A percentile compares a stretch with the other conserved stretches of the same genome.
Evolutionary conservation across 345 rosid genomes (phyloP).

Genomic region (Luvunga scandens): DNA sequence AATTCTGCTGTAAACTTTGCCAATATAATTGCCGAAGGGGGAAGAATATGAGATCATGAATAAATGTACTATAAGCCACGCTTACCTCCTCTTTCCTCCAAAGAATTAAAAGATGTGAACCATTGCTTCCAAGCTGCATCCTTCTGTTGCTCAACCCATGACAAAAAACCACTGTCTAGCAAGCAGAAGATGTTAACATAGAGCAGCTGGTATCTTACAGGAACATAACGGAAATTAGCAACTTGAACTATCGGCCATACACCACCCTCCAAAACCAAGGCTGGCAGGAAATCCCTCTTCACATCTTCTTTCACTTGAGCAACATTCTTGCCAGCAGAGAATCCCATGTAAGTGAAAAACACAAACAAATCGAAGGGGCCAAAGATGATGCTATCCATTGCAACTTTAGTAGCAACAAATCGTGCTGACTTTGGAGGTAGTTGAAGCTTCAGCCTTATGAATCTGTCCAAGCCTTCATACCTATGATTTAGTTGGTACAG

Average conservation of each 20-base stretch:
- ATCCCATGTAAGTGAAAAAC: conserved; percentile 92
- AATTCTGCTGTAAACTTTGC: conserved; percentile 2
- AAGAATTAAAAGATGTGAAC: conserved; percentile 50
- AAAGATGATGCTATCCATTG: conserved; percentile 81
- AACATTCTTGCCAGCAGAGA: conserved; percentile 59
- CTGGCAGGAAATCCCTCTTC: conserved; percentile 94
- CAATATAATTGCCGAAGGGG: not conserved
- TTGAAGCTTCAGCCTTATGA: conserved; percentile 61
- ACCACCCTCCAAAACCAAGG: conserved; percentile 79
- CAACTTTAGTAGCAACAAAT: conserved; percentile 86
- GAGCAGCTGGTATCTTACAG: conserved; percentile 83
- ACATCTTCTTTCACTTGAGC: conserved; percentile 74
- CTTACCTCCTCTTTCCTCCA: conserved; percentile 56
- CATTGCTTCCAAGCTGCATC: conserved; percentile 96
- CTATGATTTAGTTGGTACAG: conserved; percentile 28
- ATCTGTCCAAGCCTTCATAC: conserved; percentile 80
- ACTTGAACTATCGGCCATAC: conserved; percentile 84
- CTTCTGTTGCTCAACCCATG: conserved; percentile 91
- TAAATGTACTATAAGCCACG: conserved; percentile 34
- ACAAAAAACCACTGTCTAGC: conserved; percentile 80
- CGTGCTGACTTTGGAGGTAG: conserved; percentile 60
- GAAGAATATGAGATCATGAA: not conserved
- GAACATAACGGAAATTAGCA: conserved; percentile 80
- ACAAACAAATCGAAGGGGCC: conserved; percentile 80
- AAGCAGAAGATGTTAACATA: conserved; percentile 88